Conservation (phyloP, 2,329 filamentous ascomycete species). For the Aspergillus sp. region DNA sequence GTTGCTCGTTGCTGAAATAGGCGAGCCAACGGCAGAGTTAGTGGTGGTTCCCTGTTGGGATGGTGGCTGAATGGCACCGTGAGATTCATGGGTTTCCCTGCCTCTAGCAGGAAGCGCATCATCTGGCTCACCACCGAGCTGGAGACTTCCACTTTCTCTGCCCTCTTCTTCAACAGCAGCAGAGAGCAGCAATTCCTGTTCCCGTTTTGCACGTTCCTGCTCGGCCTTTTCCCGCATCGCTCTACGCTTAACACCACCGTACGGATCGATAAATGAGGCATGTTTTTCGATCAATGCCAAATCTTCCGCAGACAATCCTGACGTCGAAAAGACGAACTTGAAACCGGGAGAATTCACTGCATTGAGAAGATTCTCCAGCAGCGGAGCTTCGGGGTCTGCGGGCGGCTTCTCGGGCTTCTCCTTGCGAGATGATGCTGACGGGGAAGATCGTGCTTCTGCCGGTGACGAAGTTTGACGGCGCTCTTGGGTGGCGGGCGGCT, state of each 20-base stretch:
- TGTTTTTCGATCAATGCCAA: slow-evolving; percentile 50
- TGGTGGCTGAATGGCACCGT: slow-evolving; percentile 65
- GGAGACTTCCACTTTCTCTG: slow-evolving; percentile 75
- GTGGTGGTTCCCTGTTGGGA: slow-evolving; percentile 57
- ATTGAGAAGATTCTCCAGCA: slow-evolving; percentile 39
- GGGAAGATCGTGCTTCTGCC: slow-evolving; percentile 15
- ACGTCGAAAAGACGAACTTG: slow-evolving; percentile 48
- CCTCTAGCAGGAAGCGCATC: slow-evolving; percentile 54
- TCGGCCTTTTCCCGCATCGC: slow-evolving; percentile 66
- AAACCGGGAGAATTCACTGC: slow-evolving; percentile 45
- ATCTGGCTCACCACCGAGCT: slow-evolving; percentile 87
- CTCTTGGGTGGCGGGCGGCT: slow-evolving; percentile 17
- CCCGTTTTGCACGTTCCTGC: slow-evolving; percentile 50
- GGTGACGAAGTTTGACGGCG: slow-evolving; percentile 20
- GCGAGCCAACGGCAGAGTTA: slow-evolving; percentile 36
- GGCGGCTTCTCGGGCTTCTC: slow-evolving; percentile 10
- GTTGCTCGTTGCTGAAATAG: slow-evolving; percentile 33
- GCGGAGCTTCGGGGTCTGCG: slow-evolving; percentile 18
- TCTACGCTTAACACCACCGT: slow-evolving; percentile 74
- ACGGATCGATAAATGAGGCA: slow-evolving; percentile 74
- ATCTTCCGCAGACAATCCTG: slow-evolving; percentile 42
- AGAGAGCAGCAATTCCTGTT: slow-evolving; percentile 49
- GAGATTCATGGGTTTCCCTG: slow-evolving; percentile 51
- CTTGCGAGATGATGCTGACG: slow-evolving; percentile 11
- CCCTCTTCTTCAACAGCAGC: slow-evolving; percentile 61